Base-by-base conservation (phyloP, 495 filamentous ascomycete genomes). In the Tuber indicum region DNA sequence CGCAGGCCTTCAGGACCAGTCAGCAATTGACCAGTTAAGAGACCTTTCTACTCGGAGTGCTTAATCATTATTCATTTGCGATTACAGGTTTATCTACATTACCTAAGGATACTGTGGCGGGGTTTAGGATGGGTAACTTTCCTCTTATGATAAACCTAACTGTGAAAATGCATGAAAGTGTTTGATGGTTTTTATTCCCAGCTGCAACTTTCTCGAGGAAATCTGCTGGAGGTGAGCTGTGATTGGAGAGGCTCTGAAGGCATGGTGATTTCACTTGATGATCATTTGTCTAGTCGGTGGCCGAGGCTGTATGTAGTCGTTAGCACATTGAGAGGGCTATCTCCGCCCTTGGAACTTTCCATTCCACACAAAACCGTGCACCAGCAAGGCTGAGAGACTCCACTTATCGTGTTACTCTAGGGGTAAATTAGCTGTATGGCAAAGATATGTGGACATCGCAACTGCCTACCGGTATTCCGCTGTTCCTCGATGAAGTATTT, bases 1-100 rank as follows among this genome's bases (percentile, higher is more conserved):
- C 95, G 58, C 77, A 86, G 77, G 83, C 85, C 71, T 89, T 87
- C 84, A 85, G 88, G 72, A 77, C 80, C 39, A 83, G 81, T 23
- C 73, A 79, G n/a, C 73, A 81, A 49, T 84, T 84, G 71, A 82
- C 86, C 52, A 62, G 52, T 83, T 87, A 70, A 88, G 82, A 75
- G 42, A 43, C 23, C 26, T 49, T 17, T 12, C 32, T 26, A n/a
- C n/a, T n/a, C n/a, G n/a, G n/a, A 23, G 46, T 44, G 21, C 16
- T 52, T n/a, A 17, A 17, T 47, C 32, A 36, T n/a, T 7, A 71
- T 58, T 58, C 10, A 14, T 66, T 73, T 73, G 26, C 43, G 23
- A 66, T 32, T 36, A 8, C 58, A 36, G 36, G 14, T 66, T 66
- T 66, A 26, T 16, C 14, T 66, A 32, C 58, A 16, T 66, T 66